Conservation (phyloP, 1,139 yeast species). For the Scheffersomyces insectosa region DNA sequence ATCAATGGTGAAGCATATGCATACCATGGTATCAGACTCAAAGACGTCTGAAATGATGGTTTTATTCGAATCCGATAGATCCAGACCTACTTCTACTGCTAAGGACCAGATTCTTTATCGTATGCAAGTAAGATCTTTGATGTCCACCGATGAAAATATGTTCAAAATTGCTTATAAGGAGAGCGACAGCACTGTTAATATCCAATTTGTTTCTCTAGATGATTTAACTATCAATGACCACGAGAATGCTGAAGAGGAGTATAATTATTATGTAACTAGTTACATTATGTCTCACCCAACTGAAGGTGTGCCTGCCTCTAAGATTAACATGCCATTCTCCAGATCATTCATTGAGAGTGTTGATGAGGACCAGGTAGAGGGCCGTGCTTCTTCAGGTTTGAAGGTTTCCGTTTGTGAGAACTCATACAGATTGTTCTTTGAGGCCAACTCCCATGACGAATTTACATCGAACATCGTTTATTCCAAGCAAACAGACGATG, state of each 20-base stretch:
- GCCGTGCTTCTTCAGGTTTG: conserved; percentile 68
- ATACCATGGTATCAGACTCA: conserved; percentile 73
- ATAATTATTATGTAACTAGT: conserved; percentile 92
- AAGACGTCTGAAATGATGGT: conserved; percentile 80
- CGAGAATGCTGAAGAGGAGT: conserved; percentile 72
- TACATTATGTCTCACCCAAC: conserved; percentile 96
- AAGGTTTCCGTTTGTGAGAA: conserved; percentile 79
- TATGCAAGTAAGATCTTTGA: conserved; percentile 78
- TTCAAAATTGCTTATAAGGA: conserved; percentile 79
- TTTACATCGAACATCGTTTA: conserved; percentile 61
- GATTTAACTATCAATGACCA: conserved; percentile 84
- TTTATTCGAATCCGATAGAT: conserved; percentile 80
- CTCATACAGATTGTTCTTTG: conserved; percentile 79
- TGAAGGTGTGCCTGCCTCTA: conserved; percentile 90
- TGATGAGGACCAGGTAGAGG: conserved; percentile 64
- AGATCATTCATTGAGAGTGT: conserved; percentile 59
- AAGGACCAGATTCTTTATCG: conserved; percentile 89
- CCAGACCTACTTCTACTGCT: conserved; percentile 62
- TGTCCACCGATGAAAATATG: conserved; percentile 87
- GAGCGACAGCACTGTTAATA: conserved; percentile 52
- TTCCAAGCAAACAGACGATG: conserved; percentile 30
- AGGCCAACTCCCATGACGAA: conserved; percentile 78
- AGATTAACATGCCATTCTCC: conserved; percentile 70
- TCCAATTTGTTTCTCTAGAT: conserved; percentile 84
- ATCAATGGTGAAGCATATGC: conserved; percentile 87